Conservation (phyloP, 345 rosid genomes). For the Corymbia maculata region DNA sequence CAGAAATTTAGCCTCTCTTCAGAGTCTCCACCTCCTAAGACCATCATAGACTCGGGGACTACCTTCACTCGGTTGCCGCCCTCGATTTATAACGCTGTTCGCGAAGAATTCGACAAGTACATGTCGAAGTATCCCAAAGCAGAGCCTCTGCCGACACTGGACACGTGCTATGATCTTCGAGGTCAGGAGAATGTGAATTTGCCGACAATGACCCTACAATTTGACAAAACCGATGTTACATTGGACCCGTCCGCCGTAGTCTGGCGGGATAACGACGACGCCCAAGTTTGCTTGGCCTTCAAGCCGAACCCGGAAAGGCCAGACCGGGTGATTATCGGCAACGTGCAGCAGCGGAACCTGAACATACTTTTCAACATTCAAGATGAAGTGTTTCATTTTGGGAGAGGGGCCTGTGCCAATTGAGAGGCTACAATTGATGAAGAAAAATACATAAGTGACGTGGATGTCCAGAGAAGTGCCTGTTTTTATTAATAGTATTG, state of each 20-base stretch:
- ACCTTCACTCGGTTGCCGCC: slow-evolving; percentile 5
- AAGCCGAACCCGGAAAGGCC: not conserved
- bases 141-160: not conserved
- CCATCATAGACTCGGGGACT: slow-evolving; percentile 19
- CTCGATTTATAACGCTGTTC: not conserved
- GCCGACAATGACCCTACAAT: slow-evolving; percentile 2
- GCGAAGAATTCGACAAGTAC: not conserved
- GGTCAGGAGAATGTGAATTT: not conserved
- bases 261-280: slow-evolving; percentile 1
- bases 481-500: not conserved
- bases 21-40: not conserved
- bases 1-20: not conserved
- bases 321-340: slow-evolving; percentile 13
- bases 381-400: slow-evolving; percentile 1
- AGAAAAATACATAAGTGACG: not conserved
- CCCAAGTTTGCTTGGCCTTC: slow-evolving; percentile 20
- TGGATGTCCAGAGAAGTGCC: not conserved
- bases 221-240: not conserved
- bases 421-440: not conserved
- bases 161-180: slow-evolving; percentile 8
- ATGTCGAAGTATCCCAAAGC: slow-evolving; percentile 1
- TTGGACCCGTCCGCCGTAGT: slow-evolving; percentile 2
- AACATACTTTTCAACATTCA: slow-evolving; percentile 4
- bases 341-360: slow-evolving; percentile 6
- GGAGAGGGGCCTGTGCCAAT: slow-evolving; percentile 1